Base-by-base conservation (phyloP, 2,329 filamentous ascomycete species). In the Rachicladosporium sp. region DNA sequence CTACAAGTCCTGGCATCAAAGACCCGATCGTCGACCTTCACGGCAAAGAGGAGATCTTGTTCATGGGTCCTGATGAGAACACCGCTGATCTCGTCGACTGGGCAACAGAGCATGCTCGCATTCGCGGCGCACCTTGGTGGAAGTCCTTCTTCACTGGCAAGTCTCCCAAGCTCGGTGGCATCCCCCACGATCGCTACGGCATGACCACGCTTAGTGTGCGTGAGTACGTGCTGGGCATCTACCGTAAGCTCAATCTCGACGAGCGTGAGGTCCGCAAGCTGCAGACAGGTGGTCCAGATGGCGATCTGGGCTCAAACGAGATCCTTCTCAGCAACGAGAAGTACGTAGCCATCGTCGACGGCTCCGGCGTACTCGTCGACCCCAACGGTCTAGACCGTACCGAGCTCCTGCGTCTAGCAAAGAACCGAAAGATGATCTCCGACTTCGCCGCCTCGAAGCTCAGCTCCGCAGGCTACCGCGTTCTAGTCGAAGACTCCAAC, bases 71-170 rank as follows among this genome's bases (percentile, higher is more conserved):
- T 1, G 91, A 98, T 51, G 91, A 98, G 77, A 98, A 98, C 67
- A 98, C 91, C 1, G 91, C 91, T 13, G 86, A 94, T 55, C 73
- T 98, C 29, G 91, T 98, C 37, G 80, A 98, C 64, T 98, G 91
- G 91, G 91, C 91, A n/a, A 98, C 91, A 1, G 81, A 91, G 62
- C 91, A 98, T 62, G 91, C 91, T 44, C 78, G 86, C 38, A 68
- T 69, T 45, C 80, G 91, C 52, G 87, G 87, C 34, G 91, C 91
- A 4, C 86, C 87, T 21, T 98, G 89, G 86, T 98, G 91, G 91
- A 98, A 98, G 72, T 98, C 91, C 0, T 98, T 98, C 76, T 98
- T 98, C 73, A 98, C 91, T 2, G 91, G 91, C 56, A 98, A 98
- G 73, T 94, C 86, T 51, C 91, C 87, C 38, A 91, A 83, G 64